Evolutionary conservation across 345 rosid species (phyloP), one percentile per base, ranked within the genome.

Genomic region (Passiflora organensis): DNA sequence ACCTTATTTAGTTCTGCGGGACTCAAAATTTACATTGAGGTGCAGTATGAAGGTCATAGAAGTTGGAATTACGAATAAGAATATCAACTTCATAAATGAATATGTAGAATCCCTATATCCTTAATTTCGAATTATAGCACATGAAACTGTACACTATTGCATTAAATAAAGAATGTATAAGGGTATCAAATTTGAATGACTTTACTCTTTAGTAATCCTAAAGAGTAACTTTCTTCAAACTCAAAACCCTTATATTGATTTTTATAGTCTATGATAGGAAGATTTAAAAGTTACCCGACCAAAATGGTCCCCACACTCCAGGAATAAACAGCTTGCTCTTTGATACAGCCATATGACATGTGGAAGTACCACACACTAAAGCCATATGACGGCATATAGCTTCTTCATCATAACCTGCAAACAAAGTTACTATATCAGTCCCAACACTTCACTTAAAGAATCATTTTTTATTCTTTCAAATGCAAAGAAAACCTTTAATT

Each of bases 231-330:
- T 38, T 5, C 43, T 41, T 41, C 22, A 18, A 10, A 56, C 15
- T 39, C 36, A 10, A 12, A 21, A n/a, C 12, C 1, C 51, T 20
- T 15, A 12, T 20, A 49, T 6, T 50, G 21, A 42, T 32, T 13
- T 20, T 50, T 46, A 21, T 20, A 66, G 53, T 32, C 9, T 17
- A 17, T 50, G 11, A 39, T 9, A 11, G 24, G 14, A 42, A 36
- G 13, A 34, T 48, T 28, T 36, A 5, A 21, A 8, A 32, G 15
- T 50, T 81, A 91, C 98, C 98, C 84, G 96, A 91, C 98, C 98
- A 91, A 72, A 66, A 91, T 51, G 96, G 98, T 17, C 98, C 98
- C 98, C 98, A 91, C 13, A 91, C 95, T 15, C 98, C 96, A 55
- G 95, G 98, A 62, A 91, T 86, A 56, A 91, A 86, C 58, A 91